Conservation (phyloP, 257 asterid genomes). For the Parsonsia alboflavescens region DNA sequence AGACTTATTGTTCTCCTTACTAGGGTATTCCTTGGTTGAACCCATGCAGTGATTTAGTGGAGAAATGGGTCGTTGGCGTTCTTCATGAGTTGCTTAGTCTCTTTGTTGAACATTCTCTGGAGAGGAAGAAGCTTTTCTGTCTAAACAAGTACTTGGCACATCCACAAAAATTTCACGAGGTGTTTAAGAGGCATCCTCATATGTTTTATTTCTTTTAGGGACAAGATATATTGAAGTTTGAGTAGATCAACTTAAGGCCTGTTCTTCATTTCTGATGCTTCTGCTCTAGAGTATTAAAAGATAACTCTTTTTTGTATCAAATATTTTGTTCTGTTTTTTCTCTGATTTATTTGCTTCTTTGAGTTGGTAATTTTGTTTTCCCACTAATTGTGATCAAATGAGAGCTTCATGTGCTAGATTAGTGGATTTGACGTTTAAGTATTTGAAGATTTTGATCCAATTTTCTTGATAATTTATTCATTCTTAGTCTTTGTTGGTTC, state of each 20-base stretch:
- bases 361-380: not conserved
- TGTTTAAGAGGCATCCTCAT: not conserved
- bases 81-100: constrained; percentile 1
- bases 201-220: not conserved
- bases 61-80: not conserved
- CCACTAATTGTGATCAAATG: not conserved
- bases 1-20: not conserved
- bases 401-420: not conserved
- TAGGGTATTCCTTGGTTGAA: not conserved
- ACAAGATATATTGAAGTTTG: too few species aligned
- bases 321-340: not conserved
- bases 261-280: too few species aligned
- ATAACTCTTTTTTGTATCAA: too few species aligned
- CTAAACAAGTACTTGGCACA: not conserved
- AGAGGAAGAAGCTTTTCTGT: not conserved
- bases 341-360: not conserved
- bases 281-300: too few species aligned
- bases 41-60: not conserved
- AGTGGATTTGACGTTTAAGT: not conserved
- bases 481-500: not conserved
- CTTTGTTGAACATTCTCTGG: not conserved
- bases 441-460: not conserved
- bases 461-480: not conserved
- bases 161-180: not conserved
- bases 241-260: too few species aligned